Conservation (phyloP, 768 basidiomycete species). For the Xerocomellus dryophilus region DNA sequence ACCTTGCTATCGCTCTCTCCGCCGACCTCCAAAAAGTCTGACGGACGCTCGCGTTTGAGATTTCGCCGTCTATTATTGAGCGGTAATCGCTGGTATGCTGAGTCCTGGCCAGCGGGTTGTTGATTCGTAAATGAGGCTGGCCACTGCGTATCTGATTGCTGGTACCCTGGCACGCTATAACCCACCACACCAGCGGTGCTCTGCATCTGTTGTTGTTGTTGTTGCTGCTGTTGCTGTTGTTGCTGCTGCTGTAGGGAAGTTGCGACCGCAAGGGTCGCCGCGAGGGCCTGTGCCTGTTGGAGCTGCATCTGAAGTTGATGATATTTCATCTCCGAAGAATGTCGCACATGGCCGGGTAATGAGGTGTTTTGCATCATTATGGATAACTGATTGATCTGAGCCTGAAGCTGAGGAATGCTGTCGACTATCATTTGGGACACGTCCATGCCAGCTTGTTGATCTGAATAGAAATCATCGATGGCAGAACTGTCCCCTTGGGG, state of each 20-base stretch:
- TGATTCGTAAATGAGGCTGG: slow-evolving; percentile 57
- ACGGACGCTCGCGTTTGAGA: slow-evolving; percentile 77
- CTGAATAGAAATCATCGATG: slow-evolving; percentile 68
- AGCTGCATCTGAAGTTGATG: slow-evolving; percentile 78
- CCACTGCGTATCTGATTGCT: slow-evolving; percentile 38
- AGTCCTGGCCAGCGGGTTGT: slow-evolving; percentile 67
- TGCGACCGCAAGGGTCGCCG: slow-evolving; percentile 60
- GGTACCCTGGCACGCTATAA: slow-evolving; percentile 44
- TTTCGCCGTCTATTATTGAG: slow-evolving; percentile 77
- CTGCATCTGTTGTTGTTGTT: slow-evolving; percentile 40
- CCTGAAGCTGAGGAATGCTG: slow-evolving; percentile 78
- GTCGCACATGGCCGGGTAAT: slow-evolving; percentile 68
- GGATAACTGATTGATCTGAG: slow-evolving; percentile 77
- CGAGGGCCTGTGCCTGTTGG: slow-evolving; percentile 73
- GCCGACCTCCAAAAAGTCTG: slow-evolving; percentile 78
- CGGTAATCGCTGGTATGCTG: slow-evolving; percentile 83
- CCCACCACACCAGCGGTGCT: slow-evolving; percentile 32
- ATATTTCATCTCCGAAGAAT: slow-evolving; percentile 79
- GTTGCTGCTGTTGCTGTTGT: slow-evolving; percentile 36
- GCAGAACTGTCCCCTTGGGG: slow-evolving; percentile 28
- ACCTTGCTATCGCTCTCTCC: slow-evolving; percentile 62
- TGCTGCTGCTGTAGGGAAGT: slow-evolving; percentile 54
- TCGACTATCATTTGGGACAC: slow-evolving; percentile 70
- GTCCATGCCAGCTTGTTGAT: slow-evolving; percentile 70
- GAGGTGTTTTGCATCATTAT: slow-evolving; percentile 77